These are phyloP conservation scores for Canavalia gladiata DNA, from an alignment of 306 rosid genomes.

Conservation along the genomic window DNA sequence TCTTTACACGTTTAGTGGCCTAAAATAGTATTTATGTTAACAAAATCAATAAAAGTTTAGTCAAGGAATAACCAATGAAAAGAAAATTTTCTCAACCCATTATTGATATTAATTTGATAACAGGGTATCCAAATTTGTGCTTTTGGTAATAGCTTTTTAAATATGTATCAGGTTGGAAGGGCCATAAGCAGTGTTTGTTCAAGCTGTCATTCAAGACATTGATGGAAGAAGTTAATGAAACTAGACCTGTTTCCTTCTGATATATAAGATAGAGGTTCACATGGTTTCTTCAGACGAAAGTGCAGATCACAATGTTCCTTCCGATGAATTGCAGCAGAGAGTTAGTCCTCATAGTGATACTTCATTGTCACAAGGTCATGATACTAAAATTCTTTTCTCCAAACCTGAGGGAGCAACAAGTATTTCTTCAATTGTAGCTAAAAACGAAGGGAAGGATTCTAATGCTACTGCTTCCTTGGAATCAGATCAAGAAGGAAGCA, in stretches of 20 bases:
- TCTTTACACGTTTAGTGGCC: neutral
- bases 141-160: slow-evolving; percentile 25
- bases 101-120: slow-evolving; percentile 11
- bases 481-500: slow-evolving; percentile 61
- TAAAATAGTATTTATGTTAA: neutral
- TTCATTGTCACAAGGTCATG: slow-evolving; percentile 50
- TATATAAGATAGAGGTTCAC: slow-evolving; percentile 55
- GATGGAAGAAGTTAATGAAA: slow-evolving; percentile 49
- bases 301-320: slow-evolving; percentile 57
- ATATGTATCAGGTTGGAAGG: slow-evolving; percentile 51
- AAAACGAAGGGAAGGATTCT: slow-evolving; percentile 50
- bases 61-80: neutral
- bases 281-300: slow-evolving; percentile 78
- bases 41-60: neutral
- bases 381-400: slow-evolving; percentile 44
- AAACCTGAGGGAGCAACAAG: slow-evolving; percentile 49
- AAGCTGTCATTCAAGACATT: slow-evolving; percentile 36
- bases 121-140: slow-evolving; percentile 2
- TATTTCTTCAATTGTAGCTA: slow-evolving; percentile 37
- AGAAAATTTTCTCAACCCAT: slow-evolving; percentile 5
- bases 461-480: slow-evolving; percentile 53
- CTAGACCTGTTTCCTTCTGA: slow-evolving; percentile 49
- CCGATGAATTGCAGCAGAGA: slow-evolving; percentile 60
- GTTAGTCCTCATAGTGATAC: slow-evolving; percentile 52
- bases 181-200: slow-evolving; percentile 41